These are phyloP conservation scores for Echinosophora koreensis DNA, from an alignment of 306 rosid genomes.

Conservation along the genomic window DNA sequence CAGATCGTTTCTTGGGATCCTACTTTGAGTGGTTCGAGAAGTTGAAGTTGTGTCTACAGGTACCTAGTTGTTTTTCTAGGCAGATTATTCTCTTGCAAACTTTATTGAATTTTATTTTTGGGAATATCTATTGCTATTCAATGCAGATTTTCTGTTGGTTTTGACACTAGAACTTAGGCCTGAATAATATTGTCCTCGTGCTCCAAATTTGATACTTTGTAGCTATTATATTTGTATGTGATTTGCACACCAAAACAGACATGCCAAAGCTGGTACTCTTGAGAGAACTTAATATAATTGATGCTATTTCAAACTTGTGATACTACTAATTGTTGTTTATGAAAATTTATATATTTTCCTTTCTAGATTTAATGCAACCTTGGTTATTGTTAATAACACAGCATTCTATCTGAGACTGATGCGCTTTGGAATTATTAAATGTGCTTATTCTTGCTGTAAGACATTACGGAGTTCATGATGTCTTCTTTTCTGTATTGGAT, in stretches of 20 bases:
- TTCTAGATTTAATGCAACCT: neutral
- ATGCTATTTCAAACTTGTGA: neutral
- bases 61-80: constrained; percentile 31
- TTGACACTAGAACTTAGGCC: constrained; percentile 9
- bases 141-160: neutral
- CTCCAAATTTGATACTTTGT: neutral
- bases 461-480: neutral
- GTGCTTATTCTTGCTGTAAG: constrained; percentile 10
- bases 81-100: constrained; percentile 15
- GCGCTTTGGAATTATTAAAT: constrained; percentile 6
- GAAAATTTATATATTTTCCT: constrained; percentile 5
- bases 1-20: constrained; percentile 73
- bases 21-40: constrained; percentile 75
- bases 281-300: neutral
- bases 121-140: constrained; percentile 22
- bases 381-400: neutral
- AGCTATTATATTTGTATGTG: neutral
- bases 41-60: constrained; percentile 78
- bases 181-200: constrained; percentile 20
- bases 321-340: constrained; percentile 5
- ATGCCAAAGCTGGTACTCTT: neutral
- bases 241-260: neutral
- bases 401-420: neutral
- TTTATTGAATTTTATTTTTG: constrained; percentile 6
- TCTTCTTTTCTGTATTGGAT: constrained; percentile 2